These are phyloP conservation scores for Fusarium avenaceum DNA, from an alignment of 2,329 filamentous ascomycete species.

Conservation along the genomic window DNA sequence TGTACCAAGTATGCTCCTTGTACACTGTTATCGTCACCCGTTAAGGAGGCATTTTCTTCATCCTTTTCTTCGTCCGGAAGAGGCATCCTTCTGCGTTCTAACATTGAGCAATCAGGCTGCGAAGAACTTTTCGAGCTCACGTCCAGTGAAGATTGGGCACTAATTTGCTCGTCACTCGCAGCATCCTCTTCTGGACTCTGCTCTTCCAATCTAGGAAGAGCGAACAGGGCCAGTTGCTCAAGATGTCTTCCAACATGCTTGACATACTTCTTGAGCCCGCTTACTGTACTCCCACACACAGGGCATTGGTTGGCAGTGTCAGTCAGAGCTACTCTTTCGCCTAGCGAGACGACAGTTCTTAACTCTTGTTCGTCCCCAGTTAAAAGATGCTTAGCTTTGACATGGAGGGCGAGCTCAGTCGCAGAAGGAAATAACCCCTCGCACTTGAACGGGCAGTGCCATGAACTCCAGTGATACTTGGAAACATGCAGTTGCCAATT, in stretches of 20 bases:
- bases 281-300: constrained; percentile 28
- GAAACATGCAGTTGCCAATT: constrained; percentile 47
- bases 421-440: background rate
- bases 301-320: constrained; percentile 25
- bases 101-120: background rate
- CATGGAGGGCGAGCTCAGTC: constrained; percentile 2
- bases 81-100: no score
- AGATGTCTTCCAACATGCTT: constrained; percentile 48
- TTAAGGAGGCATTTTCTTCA: no score
- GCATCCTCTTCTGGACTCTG: constrained; percentile 15
- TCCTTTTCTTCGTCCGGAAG: no score
- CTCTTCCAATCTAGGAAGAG: constrained; percentile 50
- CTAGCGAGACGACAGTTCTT: background rate
- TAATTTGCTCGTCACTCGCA: background rate
- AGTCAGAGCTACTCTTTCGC: constrained; percentile 5
- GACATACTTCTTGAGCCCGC: constrained; percentile 38
- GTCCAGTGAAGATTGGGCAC: no score
- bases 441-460: constrained; percentile 43
- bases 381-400: background rate
- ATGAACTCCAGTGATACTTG: constrained; percentile 46
- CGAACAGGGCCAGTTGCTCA: constrained; percentile 47
- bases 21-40: no score
- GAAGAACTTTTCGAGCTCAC: background rate
- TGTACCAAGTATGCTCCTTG: no score
- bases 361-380: background rate